Evolutionary conservation across 148 eudicot species (phyloP).

Genomic region (Beta vulgaris): DNA sequence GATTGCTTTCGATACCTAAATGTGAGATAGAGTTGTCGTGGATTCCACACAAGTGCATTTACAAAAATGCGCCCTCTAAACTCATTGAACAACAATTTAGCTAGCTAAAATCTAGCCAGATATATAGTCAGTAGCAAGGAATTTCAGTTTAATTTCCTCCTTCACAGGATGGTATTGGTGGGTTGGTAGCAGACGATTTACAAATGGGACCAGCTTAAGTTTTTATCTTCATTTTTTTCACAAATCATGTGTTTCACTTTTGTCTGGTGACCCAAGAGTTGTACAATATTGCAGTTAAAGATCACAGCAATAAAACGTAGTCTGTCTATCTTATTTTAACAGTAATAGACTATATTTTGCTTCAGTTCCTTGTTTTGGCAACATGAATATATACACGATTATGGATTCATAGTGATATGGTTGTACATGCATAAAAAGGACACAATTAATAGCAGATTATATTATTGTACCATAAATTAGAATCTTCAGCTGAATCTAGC

Average conservation of each 20-base stretch:
- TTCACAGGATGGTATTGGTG: background rate
- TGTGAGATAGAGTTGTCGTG: too few relatives aligned
- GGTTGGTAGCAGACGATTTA: conserved; percentile 22
- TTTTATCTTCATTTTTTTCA: background rate
- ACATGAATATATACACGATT: background rate
- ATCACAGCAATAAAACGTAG: conserved; percentile 15
- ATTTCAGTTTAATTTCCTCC: background rate
- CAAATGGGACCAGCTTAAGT: conserved; percentile 13
- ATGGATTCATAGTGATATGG: background rate
- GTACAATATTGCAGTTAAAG: conserved; percentile 3
- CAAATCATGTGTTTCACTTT: conserved; percentile 19
- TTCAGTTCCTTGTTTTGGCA: background rate
- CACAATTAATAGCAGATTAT: background rate
- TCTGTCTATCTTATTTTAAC: too few relatives aligned
- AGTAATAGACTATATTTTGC: background rate
- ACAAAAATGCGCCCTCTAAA: too few relatives aligned
- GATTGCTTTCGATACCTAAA: too few relatives aligned
- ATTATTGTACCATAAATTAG: background rate
- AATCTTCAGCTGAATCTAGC: conserved; percentile 1
- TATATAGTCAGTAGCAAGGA: conserved; percentile 8
- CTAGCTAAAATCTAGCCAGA: too few relatives aligned
- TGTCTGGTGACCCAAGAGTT: conserved; percentile 12
- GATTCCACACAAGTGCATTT: too few relatives aligned
- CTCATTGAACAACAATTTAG: too few relatives aligned
- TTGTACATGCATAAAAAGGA: background rate